Evolutionary conservation across 192 early-diverging fungal genomes (phyloP), one percentile per base, ranked within the genome.

Genomic region (Backusella parvicylindrica): DNA sequence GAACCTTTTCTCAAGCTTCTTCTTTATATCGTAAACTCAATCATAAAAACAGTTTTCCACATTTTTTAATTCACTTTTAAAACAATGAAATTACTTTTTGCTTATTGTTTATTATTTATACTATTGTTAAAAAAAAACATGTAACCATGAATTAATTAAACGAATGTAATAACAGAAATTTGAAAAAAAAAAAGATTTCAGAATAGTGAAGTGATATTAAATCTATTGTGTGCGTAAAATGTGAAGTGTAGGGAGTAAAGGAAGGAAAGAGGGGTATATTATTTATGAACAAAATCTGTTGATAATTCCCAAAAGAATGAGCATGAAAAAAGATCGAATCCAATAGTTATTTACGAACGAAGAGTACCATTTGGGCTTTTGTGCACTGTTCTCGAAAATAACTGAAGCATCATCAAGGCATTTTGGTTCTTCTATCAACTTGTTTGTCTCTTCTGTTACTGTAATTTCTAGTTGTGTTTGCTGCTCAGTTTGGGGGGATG

Each of bases 201-300:
- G 64, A 64, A 3, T 64, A 31, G 21, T 12, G 12, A 33, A 64
- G 28, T 64, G 16, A 32, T 32, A 64, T 7, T 64, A 64, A 32
- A 64, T 41, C 15, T 41, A 41, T 41, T 41, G 40, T 41, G 40
- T 41, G 40, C 40, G n/a, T 47, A n/a, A n/a, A 18, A 47, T 47
- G 43, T 6, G 16, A 31, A 64, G 26, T 30, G 11, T 65, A 65
- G 12, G 16, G 23, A 35, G 28, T 66, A 66, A 66, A 35, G 18
- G 31, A 66, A 35, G 18, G 31, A 66, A 12, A 16, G 30, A 28
- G 28, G 31, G 33, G 31, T 66, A 66, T 31, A 66, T 6, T n/a
- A 12, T 67, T 37, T 47, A 70, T 47, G 16, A 26, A 11, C 68
- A 70, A 28, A 70, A 70, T 47, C 38, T 35, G 40, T 70, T 70